phyloP scores from a whole-genome alignment of 1,139 yeast species.

The Geotrichum reessii region DNA sequence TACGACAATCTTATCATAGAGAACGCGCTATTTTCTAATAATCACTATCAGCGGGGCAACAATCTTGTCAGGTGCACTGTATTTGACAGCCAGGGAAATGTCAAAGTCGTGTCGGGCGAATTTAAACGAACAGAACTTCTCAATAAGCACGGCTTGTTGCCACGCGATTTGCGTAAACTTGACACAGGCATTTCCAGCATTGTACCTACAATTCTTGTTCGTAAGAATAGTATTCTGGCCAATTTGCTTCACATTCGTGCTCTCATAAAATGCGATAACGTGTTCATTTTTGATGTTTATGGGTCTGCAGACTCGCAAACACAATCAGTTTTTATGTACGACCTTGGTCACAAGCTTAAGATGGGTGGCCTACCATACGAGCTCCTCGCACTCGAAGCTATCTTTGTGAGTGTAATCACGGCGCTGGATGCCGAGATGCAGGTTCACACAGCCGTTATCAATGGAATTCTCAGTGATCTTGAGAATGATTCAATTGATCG shows the following conservation, averaged over 20 bases:
- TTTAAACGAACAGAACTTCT: slow-evolving; percentile 72
- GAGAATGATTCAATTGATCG: slow-evolving; percentile 75
- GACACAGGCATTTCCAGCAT: slow-evolving; percentile 86
- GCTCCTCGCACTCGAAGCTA: slow-evolving; percentile 82
- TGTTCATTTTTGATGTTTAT: slow-evolving; percentile 75
- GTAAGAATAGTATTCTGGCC: slow-evolving; percentile 71
- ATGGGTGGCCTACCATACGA: slow-evolving; percentile 54
- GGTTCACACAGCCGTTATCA: slow-evolving; percentile 66
- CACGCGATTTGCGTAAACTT: slow-evolving; percentile 77
- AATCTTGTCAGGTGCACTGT: slow-evolving; percentile 58
- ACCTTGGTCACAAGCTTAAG: slow-evolving; percentile 72
- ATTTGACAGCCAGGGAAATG: slow-evolving; percentile 67
- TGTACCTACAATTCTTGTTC: slow-evolving; percentile 78
- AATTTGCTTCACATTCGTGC: slow-evolving; percentile 84
- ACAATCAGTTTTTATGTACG: slow-evolving; percentile 81
- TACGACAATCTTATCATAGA: not conserved
- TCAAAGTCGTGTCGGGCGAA: slow-evolving; percentile 67
- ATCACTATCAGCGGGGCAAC: slow-evolving; percentile 25
- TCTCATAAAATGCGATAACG: slow-evolving; percentile 69
- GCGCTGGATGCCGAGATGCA: slow-evolving; percentile 81
- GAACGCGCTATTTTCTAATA: not conserved
- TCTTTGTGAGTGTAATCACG: slow-evolving; percentile 75
- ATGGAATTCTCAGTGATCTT: slow-evolving; percentile 69
- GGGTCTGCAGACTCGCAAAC: slow-evolving; percentile 53
- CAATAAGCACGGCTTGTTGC: slow-evolving; percentile 66